These are phyloP conservation scores for Onygena corvina DNA, from an alignment of 2,329 filamentous ascomycete species.

Conservation along the genomic window DNA sequence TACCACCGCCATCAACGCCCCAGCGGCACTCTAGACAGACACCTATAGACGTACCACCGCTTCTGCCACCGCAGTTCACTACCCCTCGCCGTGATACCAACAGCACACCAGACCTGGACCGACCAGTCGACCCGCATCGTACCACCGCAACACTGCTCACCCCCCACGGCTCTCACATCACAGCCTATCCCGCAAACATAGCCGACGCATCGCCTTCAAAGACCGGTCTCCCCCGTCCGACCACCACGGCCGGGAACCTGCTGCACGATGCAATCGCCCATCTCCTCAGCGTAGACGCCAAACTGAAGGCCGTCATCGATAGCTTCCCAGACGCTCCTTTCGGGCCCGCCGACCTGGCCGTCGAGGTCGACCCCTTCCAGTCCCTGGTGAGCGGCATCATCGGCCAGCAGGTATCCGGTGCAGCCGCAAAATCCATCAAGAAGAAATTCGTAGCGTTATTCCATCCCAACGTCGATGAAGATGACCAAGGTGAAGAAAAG, in stretches of 20 bases:
- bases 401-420: slow-evolving; percentile 89
- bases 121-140: slow-evolving; percentile 37
- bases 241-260: slow-evolving; percentile 56
- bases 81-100: slow-evolving; percentile 26
- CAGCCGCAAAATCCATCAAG: slow-evolving; percentile 81
- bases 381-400: slow-evolving; percentile 78
- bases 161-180: slow-evolving; percentile 34
- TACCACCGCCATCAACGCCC: background rate
- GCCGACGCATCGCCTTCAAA: slow-evolving; percentile 30
- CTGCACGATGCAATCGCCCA: slow-evolving; percentile 65
- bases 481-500: background rate
- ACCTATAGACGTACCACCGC: slow-evolving; percentile 6
- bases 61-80: slow-evolving; percentile 18
- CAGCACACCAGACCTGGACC: slow-evolving; percentile 29
- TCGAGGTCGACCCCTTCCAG: slow-evolving; percentile 79
- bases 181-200: slow-evolving; percentile 36
- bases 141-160: slow-evolving; percentile 41
- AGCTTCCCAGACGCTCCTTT: slow-evolving; percentile 68
- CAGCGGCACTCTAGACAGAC: slow-evolving; percentile 11
- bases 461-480: slow-evolving; percentile 10
- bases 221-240: slow-evolving; percentile 32
- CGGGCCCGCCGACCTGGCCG: slow-evolving; percentile 66
- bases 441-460: slow-evolving; percentile 72
- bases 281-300: slow-evolving; percentile 59
- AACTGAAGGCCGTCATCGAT: slow-evolving; percentile 59